Evolutionary conservation across 2,329 filamentous ascomycete genomes (phyloP).

Genomic region (Aquanectria penicillioides): DNA sequence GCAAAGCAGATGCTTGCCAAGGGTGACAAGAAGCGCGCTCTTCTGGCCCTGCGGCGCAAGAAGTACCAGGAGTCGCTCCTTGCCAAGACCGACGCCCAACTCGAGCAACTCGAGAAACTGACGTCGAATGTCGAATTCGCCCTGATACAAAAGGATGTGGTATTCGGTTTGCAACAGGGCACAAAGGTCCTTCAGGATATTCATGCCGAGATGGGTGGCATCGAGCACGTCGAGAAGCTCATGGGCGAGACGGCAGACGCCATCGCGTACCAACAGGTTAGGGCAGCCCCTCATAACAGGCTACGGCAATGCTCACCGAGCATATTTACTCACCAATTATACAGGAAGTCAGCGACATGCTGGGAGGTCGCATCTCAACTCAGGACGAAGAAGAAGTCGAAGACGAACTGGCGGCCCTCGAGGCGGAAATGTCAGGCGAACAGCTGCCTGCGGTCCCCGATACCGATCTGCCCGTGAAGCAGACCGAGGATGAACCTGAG

Average conservation of each 20-base stretch:
- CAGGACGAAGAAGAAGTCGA: constrained; percentile 98
- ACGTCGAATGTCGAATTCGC: constrained; percentile 94
- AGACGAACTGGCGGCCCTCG: constrained; percentile 87
- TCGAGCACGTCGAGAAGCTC: constrained; percentile 93
- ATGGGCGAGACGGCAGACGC: constrained; percentile 94
- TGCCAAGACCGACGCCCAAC: constrained; percentile 88
- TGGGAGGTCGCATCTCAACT: constrained; percentile 87
- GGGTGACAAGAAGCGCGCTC: constrained; percentile 82
- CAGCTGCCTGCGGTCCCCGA: constrained; percentile 42
- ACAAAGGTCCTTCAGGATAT: constrained; percentile 91
- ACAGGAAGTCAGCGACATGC: constrained; percentile 91
- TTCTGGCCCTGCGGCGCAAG: constrained; percentile 90
- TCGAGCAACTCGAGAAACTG: constrained; percentile 92
- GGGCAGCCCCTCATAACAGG: constrained; percentile 31
- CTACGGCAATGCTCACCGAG: neutral
- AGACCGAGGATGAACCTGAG: constrained; percentile 29
- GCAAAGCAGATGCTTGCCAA: constrained; percentile 83
- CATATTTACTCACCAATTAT: constrained; percentile 25
- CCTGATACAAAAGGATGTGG: constrained; percentile 93
- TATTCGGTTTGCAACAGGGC: constrained; percentile 92
- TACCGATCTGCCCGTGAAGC: constrained; percentile 9
- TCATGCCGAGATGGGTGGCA: constrained; percentile 92
- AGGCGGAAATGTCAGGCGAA: constrained; percentile 53
- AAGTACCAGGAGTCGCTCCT: constrained; percentile 96
- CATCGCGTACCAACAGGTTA: constrained; percentile 86